These are phyloP conservation scores for Candida sp. DNA, from an alignment of 1,139 yeast species.

Conservation along the genomic window DNA sequence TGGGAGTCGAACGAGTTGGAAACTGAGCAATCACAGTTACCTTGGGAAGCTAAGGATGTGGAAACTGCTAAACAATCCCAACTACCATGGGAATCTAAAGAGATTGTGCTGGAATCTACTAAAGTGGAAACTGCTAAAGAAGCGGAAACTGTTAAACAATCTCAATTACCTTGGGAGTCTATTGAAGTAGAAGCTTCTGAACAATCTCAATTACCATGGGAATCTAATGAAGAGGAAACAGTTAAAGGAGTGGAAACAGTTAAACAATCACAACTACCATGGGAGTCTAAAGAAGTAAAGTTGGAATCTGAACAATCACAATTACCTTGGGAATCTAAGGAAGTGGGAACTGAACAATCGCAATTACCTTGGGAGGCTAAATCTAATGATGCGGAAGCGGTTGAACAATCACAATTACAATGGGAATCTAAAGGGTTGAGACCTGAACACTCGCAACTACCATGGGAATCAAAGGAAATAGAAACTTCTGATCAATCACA, in stretches of 20 bases:
- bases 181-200: neutral
- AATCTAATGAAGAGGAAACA: neutral
- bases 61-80: neutral
- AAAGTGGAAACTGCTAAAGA: neutral
- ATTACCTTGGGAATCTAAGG: neutral
- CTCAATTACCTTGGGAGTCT: neutral
- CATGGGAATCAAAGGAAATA: neutral
- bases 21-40: constrained; percentile 1
- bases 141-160: neutral
- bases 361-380: neutral
- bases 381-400: too few species aligned
- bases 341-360: neutral
- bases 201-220: neutral
- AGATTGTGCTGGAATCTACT: neutral
- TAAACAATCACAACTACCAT: constrained; percentile 3
- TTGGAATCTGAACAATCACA: neutral
- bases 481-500: neutral
- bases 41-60: constrained; percentile 3
- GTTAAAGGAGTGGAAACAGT: neutral
- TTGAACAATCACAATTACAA: constrained; percentile 4
- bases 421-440: constrained; percentile 2
- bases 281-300: constrained; percentile 2
- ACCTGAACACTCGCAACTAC: neutral
- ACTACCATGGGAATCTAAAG: constrained; percentile 6
- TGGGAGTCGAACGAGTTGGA: neutral